Evolutionary conservation across 345 rosid genomes (phyloP), one percentile per base, ranked within the genome.

Genomic region (Ceriops zippeliana): DNA sequence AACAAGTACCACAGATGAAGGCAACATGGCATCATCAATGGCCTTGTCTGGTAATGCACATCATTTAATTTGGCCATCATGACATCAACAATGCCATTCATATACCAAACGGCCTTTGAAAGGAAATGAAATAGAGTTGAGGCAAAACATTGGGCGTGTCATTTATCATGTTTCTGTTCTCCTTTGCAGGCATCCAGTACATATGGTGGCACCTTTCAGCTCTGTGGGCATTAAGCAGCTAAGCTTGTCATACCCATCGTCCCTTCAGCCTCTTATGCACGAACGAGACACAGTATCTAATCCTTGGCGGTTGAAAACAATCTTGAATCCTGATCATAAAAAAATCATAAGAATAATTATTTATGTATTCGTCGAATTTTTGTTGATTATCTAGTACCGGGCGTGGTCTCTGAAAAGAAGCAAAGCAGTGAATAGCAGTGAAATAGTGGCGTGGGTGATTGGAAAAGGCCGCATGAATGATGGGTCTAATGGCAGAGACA

Each of bases 381-480:
- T 28, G 13, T 30, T 49, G 31, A 21, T 70, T 66, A 78, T 17
- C 81, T 30, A 89, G 97, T 93, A 88, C 79, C 80, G 89, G 19
- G 93, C 96, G 2, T 91, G 98, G 98, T 89, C 96, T 20, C 78
- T 89, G 69, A 89, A 91, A 80, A 82, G 98, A 70, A 89, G 97
- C 85, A 91, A 91, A 76, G 95, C 95, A 0, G 95, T 91, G 82
- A 86, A 88, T 65, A 84, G 80, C 28, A 79, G 90, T 54, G 86
- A 82, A 81, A 83, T 74, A 32, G 96, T 93, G 73, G 96, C 87
- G 67, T 96, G 95, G 31, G 88, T 88, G 71, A 86, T 86, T 0
- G 98, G 98, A 37, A 89, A 80, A 68, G 92, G 97, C 47, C 98
- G 91, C 70, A 83, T 91, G 92, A 93, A 88, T 7, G 95, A 97